A percentile compares a stretch with the other conserved stretches of the same genome.
These are phyloP conservation scores for Stephanodiscus triporus DNA, from an alignment of 108 stramenopile species.

Conservation along the genomic window DNA sequence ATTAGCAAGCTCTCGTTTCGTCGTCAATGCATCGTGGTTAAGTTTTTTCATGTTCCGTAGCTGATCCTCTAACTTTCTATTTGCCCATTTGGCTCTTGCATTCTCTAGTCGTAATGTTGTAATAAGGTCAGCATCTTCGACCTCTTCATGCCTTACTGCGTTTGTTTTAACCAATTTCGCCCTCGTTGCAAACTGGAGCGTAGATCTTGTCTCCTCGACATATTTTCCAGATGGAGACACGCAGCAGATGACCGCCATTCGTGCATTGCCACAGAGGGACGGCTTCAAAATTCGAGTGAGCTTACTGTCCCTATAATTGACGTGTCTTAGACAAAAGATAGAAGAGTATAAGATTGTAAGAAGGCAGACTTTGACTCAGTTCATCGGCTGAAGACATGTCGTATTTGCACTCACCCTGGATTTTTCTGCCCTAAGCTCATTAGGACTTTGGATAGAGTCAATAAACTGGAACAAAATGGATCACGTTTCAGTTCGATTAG, in stretches of 20 bases:
- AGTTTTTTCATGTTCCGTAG: constrained; percentile 13
- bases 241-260: constrained; percentile 84
- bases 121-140: constrained; percentile 53
- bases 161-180: constrained; percentile 99
- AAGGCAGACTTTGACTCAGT: background rate
- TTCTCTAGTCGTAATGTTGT: constrained; percentile 29
- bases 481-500: background rate
- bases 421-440: constrained; percentile 53
- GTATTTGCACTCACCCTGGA: constrained; percentile 5
- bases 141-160: constrained; percentile 95
- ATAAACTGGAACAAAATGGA: constrained; percentile 45
- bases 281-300: constrained; percentile 97
- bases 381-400: background rate
- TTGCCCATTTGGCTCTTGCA: constrained; percentile 42
- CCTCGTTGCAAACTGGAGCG: constrained; percentile 96
- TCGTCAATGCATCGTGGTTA: background rate
- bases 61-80: constrained; percentile 46
- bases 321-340: constrained; percentile 58
- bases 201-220: constrained; percentile 97
- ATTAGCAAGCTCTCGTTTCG: constrained; percentile 18
- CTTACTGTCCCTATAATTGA: constrained; percentile 99
- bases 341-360: background rate
- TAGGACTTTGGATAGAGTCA: constrained; percentile 78
- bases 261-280: constrained; percentile 88
- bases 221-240: constrained; percentile 97